Base-by-base conservation (phyloP, 768 basidiomycete species). In the Tricholoma saponaceum region DNA sequence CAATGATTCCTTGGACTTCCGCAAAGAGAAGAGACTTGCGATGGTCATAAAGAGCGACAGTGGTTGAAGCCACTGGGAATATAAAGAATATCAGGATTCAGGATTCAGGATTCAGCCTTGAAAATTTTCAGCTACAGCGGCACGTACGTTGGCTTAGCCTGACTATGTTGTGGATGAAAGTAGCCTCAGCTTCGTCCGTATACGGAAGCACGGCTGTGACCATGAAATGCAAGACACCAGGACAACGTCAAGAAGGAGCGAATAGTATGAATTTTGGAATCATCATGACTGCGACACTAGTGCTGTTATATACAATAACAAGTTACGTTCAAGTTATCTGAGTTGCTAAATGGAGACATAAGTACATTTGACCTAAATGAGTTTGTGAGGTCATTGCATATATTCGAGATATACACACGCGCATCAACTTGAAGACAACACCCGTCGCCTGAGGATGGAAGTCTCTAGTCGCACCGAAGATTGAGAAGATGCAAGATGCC, bases 31-130 rank as follows among this genome's bases (percentile, higher is more conserved):
- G 46, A 20, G 26, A 63, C 65, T 61, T 56, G 67, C 68, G 12
- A 60, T 67, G 63, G 44, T 69, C 68, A 59, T 69, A 67, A 57
- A 67, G 50, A 55, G 60, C 51, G 51, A 64, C 60, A 35, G 65
- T 55, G 37, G 62, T 62, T 12, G 63, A 62, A 49, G 64, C 59
- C 12, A 66, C 66, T 66, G 39, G n/a, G 25, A 32, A 18, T 14
- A 13, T 26, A 12, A 22, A 30, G 12, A 5, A 12, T 8, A 50
- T 43, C n/a, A 20, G 41, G 20, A n/a, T n/a, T n/a, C n/a, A n/a
- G n/a, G n/a, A n/a, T n/a, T n/a, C n/a, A n/a, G n/a, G n/a, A n/a
- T n/a, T n/a, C n/a, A n/a, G n/a, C n/a, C n/a, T 20, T 20, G 18
- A 43, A 43, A 20, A 6, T n/a, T n/a, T n/a, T 10, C 1, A 43